Evolutionary conservation across 2,329 filamentous ascomycete genomes (phyloP), one percentile per base, ranked within the genome.

Genomic region (Nemania serpens): DNA sequence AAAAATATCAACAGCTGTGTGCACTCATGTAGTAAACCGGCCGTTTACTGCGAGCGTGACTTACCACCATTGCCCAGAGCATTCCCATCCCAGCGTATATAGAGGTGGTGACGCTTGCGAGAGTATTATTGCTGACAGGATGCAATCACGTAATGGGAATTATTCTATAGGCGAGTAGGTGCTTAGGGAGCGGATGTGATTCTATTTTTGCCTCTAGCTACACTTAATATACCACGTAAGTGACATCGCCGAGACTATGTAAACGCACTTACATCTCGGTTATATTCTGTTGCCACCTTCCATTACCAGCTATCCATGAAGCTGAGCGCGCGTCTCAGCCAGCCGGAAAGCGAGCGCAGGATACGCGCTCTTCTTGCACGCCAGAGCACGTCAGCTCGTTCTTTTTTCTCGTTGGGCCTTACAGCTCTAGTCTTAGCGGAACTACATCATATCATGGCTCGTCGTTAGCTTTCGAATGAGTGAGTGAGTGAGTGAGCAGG

Each of bases 361-460:
- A 47, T 58, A 46, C 29, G 33, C 41, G 54, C 29, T 34, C 48
- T 51, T 48, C 36, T 36, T 6, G 25, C 15, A 43, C 18, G 50
- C 17, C n/a, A 48, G 41, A 33, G 52, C 52, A 55, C 48, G 43
- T 54, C 54, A 62, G 60, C 41, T 55, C 42, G 34, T 33, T 39
- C 25, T 42, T 45, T 58, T 51, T 37, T 34, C 25, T 47, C 29
- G 18, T 18, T 50, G 37, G 47, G 45, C 46, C 46, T 57, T 43
- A 15, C 55, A 63, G 56, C 61, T 48, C 4, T 51, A 17, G 57
- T 34, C 62, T 61, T 53, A 61, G 46, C 68, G 60, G 58, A 66
- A 54, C 59, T 36, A 59, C 50, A 42, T 55, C 53, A 51, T n/a
- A 62, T 63, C 20, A 61, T 57, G 68, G 66, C 65, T 69, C 64